phyloP scores from a whole-genome alignment of 805 yeast species.

The Spathaspora boniae region DNA sequence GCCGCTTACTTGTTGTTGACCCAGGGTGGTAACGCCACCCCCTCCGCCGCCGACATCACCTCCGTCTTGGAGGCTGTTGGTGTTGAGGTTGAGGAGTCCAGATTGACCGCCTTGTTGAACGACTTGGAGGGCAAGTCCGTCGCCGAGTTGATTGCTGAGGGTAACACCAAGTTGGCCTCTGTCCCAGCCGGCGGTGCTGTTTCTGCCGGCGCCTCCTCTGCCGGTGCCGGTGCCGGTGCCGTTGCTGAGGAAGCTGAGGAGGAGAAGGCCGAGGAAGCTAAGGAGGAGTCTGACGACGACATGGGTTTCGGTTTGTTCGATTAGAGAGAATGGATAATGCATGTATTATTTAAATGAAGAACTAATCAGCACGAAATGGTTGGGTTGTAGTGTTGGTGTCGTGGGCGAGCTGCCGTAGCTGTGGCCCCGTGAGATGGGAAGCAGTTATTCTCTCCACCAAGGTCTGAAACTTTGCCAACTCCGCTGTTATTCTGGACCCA shows the following conservation, averaged over 20 bases:
- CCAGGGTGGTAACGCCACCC: slow-evolving; percentile 94
- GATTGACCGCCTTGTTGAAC: slow-evolving; percentile 72
- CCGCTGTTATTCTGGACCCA: slow-evolving; percentile 3
- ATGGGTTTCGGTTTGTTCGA: slow-evolving; percentile 99
- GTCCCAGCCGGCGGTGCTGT: slow-evolving; percentile 99
- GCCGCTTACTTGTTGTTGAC: slow-evolving; percentile 99
- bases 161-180: slow-evolving; percentile 93
- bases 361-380: slow-evolving; percentile 1
- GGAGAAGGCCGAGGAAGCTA: slow-evolving; percentile 62
- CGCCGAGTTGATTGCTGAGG: slow-evolving; percentile 88
- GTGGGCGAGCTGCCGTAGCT: too few relatives aligned
- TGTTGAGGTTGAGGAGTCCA: slow-evolving; percentile 89
- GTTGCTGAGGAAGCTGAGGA: slow-evolving; percentile 71
- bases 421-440: too few relatives aligned
- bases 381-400: not conserved
- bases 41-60: slow-evolving; percentile 90
- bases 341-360: slow-evolving; percentile 3
- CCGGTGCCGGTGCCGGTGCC: slow-evolving; percentile 67
- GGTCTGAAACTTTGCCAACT: too few relatives aligned
- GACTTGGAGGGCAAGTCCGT: slow-evolving; percentile 93
- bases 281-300: slow-evolving; percentile 66
- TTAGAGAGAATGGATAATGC: slow-evolving; percentile 38
- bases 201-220: slow-evolving; percentile 68
- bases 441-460: too few relatives aligned
- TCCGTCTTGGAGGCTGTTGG: slow-evolving; percentile 91